A percentile compares a stretch with the other conserved stretches of the same genome.
These are phyloP conservation scores for Anacardium occidentale DNA, from an alignment of 345 rosid species.

Conservation along the genomic window DNA sequence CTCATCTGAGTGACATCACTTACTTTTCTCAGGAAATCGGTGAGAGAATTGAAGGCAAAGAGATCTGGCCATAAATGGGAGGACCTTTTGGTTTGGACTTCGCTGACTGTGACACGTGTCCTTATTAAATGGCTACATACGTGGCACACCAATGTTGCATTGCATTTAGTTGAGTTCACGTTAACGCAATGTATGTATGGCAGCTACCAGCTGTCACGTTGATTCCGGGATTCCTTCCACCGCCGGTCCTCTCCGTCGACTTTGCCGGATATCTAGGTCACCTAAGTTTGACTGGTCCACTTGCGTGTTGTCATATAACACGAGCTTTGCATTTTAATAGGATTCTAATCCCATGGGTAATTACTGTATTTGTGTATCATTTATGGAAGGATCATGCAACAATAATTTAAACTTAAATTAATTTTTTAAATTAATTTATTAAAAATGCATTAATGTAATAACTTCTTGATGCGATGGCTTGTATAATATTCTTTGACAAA, in stretches of 20 bases:
- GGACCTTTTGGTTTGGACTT: too few relatives aligned
- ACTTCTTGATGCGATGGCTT: too few relatives aligned
- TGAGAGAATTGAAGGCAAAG: conserved; percentile 30
- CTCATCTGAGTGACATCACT: not conserved
- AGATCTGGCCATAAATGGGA: not conserved
- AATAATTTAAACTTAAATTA: too few relatives aligned
- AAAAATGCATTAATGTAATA: too few relatives aligned
- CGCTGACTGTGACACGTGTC: conserved; percentile 2
- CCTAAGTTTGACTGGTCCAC: too few relatives aligned
- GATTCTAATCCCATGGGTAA: too few relatives aligned
- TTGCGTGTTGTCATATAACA: too few relatives aligned
- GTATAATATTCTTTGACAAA: too few relatives aligned
- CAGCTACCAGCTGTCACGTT: conserved; percentile 3
- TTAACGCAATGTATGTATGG: not conserved
- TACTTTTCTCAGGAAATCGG: conserved; percentile 21
- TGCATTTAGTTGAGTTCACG: conserved; percentile 14
- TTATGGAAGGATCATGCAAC: too few relatives aligned
- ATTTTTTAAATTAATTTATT: too few relatives aligned
- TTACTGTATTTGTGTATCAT: too few relatives aligned
- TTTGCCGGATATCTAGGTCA: conserved; percentile 8
- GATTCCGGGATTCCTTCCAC: not conserved
- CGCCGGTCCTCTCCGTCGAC: not conserved
- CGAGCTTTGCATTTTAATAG: too few relatives aligned
- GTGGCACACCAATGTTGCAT: not conserved
- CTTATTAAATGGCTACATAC: not conserved